Percentiles rank a stretch among this genome's conserved stretches.
Evolutionary conservation across 768 basidiomycete species (phyloP).

Genomic region (Hypsizygus marmoreus): DNA sequence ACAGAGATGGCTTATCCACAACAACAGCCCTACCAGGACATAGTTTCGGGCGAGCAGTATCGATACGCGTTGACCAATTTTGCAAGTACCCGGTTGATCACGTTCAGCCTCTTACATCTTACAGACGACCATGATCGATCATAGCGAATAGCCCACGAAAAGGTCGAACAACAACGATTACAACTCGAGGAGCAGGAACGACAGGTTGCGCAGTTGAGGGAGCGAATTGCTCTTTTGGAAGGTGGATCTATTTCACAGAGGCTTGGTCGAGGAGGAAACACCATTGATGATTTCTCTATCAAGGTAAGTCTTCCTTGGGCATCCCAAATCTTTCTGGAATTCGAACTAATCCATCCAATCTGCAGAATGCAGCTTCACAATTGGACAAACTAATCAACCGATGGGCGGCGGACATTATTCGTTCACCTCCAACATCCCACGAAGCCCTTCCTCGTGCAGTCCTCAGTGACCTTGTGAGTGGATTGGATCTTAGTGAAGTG

Average conservation of each 20-base stretch:
- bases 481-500: slow-evolving; percentile 45
- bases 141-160: slow-evolving; percentile 85
- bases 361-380: slow-evolving; percentile 77
- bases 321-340: slow-evolving; percentile 7
- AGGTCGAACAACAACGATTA: slow-evolving; percentile 77
- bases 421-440: slow-evolving; percentile 54
- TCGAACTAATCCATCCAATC: slow-evolving; percentile 5
- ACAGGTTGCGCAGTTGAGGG: slow-evolving; percentile 73
- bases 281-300: slow-evolving; percentile 88
- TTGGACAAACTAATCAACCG: slow-evolving; percentile 84
- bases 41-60: slow-evolving; percentile 67
- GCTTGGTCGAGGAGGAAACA: slow-evolving; percentile 53
- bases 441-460: slow-evolving; percentile 58
- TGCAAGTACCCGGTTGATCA: slow-evolving; percentile 39
- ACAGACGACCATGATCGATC: background rate
- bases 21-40: slow-evolving; percentile 33
- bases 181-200: slow-evolving; percentile 85
- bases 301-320: slow-evolving; percentile 47
- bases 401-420: slow-evolving; percentile 80
- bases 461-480: slow-evolving; percentile 57
- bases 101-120: background rate
- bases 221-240: slow-evolving; percentile 73
- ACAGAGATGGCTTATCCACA: slow-evolving; percentile 27
- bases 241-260: slow-evolving; percentile 51
- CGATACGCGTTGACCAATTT: slow-evolving; percentile 85